phyloP scores from a whole-genome alignment of 768 basidiomycete species.

The Antrodiella citrinella region DNA sequence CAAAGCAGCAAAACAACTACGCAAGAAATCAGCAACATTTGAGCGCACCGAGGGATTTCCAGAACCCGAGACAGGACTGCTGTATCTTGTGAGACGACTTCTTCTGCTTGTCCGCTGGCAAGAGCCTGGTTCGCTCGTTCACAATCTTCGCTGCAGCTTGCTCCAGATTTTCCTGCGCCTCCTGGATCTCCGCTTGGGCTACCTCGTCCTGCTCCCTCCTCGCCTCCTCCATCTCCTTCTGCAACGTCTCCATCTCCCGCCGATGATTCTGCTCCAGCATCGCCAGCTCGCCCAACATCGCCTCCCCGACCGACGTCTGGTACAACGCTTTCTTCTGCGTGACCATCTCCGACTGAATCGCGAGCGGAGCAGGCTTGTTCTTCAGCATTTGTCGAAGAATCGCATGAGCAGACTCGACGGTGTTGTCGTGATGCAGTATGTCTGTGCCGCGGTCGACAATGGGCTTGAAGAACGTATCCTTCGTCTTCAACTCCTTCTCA shows the following conservation, averaged over 20 bases:
- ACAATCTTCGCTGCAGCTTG: neutral
- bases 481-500: conserved; percentile 13
- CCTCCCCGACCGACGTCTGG: conserved; percentile 13
- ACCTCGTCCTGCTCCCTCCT: conserved; percentile 9
- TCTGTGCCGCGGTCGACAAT: conserved; percentile 9
- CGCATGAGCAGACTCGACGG: conserved; percentile 7
- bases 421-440: conserved; percentile 12
- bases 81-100: no score
- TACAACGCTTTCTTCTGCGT: conserved; percentile 6
- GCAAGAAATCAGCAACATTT: no score
- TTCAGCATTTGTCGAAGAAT: conserved; percentile 10
- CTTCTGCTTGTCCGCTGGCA: conserved; percentile 7
- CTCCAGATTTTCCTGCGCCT: conserved; percentile 1
- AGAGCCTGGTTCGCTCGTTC: conserved; percentile 1
- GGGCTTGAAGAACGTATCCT: conserved; percentile 12
- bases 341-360: conserved; percentile 11
- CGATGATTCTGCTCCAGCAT: conserved; percentile 7
- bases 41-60: no score
- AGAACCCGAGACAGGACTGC: no score
- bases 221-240: conserved; percentile 11
- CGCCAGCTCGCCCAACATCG: conserved; percentile 10
- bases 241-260: conserved; percentile 13
- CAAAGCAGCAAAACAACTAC: no score
- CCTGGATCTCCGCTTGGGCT: conserved; percentile 8
- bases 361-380: conserved; percentile 6